Base-by-base conservation (phyloP, 257 asterid genomes). In the Oldenlandia corymbosa region DNA sequence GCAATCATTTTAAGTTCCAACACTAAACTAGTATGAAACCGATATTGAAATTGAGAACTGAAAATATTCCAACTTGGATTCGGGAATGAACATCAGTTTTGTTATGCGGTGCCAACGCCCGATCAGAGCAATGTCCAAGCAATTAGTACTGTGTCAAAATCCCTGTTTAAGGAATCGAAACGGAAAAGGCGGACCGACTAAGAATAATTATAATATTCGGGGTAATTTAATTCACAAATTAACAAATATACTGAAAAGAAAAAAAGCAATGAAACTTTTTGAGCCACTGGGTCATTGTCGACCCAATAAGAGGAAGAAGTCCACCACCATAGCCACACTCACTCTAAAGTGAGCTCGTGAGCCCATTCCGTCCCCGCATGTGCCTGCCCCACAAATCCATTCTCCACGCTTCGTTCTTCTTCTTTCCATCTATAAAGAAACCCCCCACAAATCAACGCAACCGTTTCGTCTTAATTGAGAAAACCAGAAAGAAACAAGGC, bases 91-190 rank as follows among this genome's bases (percentile, higher is more conserved):
- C n/a, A n/a, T n/a, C n/a, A n/a, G 11, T 39, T 7, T 34, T 34
- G 7, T 4, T 16, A 20, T 41, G 53, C 12, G 53, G 26, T 48
- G 20, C 56, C 51, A 30, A 36, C 37, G 43, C n/a, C n/a, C n/a
- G 43, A 68, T 45, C 53, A 54, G 55, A 31, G 62, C 37, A 52
- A 57, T 54, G 58, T 71, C 74, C 75, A 56, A 53, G 11, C 10
- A 37, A 37, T 10, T 37, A 37, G 37, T 34, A 7, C 37, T 41
- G 27, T 47, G 70, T 68, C 58, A 30, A 57, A 45, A 42, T 3
- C 23, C 10, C 7, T 45, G 50, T 16, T 45, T 45, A 16, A 11
- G 51, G 48, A 39, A 60, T 21, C 31, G 18, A 8, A 61, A 57
- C 23, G 67, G 24, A 43, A 10, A 26, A 58, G 3, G 47, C 14